These are phyloP conservation scores for Triadica sebifera DNA, from an alignment of 345 rosid genomes.

Conservation along the genomic window DNA sequence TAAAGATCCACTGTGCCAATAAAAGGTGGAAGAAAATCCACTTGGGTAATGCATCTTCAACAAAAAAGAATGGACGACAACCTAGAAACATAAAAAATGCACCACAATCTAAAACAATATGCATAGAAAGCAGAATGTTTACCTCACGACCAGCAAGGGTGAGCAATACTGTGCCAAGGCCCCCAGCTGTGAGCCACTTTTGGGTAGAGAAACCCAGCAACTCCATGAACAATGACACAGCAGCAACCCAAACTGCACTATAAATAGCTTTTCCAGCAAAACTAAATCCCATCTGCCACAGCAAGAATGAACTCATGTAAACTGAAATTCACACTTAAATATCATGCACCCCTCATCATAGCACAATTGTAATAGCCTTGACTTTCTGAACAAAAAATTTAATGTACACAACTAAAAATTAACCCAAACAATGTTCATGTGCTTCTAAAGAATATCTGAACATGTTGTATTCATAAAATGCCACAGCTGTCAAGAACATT, in stretches of 20 bases:
- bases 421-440: conserved; percentile 1
- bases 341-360: not conserved
- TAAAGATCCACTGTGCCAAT: not conserved
- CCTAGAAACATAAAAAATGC: conserved; percentile 1
- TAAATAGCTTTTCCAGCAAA: conserved; percentile 94
- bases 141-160: conserved; percentile 99
- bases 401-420: not conserved
- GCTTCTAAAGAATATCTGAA: conserved; percentile 2
- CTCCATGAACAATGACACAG: conserved; percentile 89
- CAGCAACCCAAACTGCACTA: conserved; percentile 89
- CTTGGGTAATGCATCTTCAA: not conserved
- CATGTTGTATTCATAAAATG: conserved; percentile 7
- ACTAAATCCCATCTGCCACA: conserved; percentile 80
- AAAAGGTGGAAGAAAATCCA: conserved; percentile 2
- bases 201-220: conserved; percentile 92
- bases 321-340: not conserved
- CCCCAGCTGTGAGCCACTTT: conserved; percentile 94
- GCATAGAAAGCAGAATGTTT: conserved; percentile 16
- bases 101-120: not conserved
- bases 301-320: conserved; percentile 19
- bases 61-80: not conserved
- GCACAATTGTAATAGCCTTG: not conserved
- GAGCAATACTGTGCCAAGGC: conserved; percentile 93
- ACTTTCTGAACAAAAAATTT: not conserved
- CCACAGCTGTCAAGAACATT: not conserved